Base-by-base conservation (phyloP, 352 stramenopile genomes). In the Globisporangium sylvaticum region DNA sequence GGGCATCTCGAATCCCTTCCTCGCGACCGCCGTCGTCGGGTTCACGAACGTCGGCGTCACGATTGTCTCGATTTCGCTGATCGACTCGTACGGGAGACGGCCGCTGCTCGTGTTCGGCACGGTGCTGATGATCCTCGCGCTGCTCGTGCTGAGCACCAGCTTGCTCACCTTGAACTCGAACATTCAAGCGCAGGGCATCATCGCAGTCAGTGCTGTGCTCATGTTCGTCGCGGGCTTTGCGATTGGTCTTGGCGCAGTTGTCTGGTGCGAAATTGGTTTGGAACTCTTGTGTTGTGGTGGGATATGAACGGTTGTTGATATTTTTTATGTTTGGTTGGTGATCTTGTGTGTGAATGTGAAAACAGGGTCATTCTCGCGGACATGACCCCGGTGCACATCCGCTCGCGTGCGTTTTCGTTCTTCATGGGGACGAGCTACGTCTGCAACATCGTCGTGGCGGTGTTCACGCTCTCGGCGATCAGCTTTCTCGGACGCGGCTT, bases 391-490 rank as follows among this genome's bases (percentile, higher is more conserved):
- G 92, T 95, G 39, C 76, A 91, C 52, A 90, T 97, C 37, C 84
- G 91, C 20, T 86, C 85, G 18, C 88, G 81, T 34, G 90, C 88
- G 29, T 94, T 97, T 39, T 76, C 83, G 32, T 73, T 97, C 34
- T 97, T 94, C 68, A 95, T 96, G 81, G 79, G 77, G 12, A 73
- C 83, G 32, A 95, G 88, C 65, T 97, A 95, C 71, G 72, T 91
- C 9, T 91, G 86, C 70, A 97, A 97, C 72, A 89, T 94, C 25
- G 24, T 90, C 27, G 81, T 95, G 42, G 84, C 88, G 20, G 78
- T 88, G 24, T 90, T 81, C 69, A 94, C 82, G 32, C 71, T 94
- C 24, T 92, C 83, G 32, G 83, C 87, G 10, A 96, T 96, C 72
- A 83, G 68, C 46, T 87, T 79, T 63, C 72, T 95, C 24, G 88